A percentile compares a stretch with the other conserved stretches of the same genome.
Conservation (phyloP, 768 basidiomycete genomes). For the Epithele typhae region DNA sequence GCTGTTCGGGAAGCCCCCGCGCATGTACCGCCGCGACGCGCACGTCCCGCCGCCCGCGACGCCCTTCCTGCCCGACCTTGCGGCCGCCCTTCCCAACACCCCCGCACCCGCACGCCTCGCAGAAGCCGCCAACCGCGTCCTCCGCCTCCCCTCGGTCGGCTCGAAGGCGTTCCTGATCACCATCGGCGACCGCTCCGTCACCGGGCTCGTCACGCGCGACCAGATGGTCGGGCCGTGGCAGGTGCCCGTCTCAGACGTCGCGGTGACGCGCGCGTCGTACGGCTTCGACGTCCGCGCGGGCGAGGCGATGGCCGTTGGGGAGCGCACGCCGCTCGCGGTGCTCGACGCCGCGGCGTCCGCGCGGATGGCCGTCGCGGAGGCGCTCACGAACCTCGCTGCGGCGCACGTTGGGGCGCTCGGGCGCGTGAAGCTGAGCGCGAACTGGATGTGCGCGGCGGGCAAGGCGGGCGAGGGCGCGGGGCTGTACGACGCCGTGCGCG, state of each 20-base stretch:
- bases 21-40: constrained; percentile 74
- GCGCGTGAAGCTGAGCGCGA: constrained; percentile 91
- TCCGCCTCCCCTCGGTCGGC: constrained; percentile 87
- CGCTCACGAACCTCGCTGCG: constrained; percentile 88
- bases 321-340: constrained; percentile 90
- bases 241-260: constrained; percentile 95
- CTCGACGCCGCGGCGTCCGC: constrained; percentile 87
- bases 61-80: constrained; percentile 70
- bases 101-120: constrained; percentile 41
- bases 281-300: constrained; percentile 82
- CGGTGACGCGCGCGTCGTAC: constrained; percentile 91
- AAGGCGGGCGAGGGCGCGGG: constrained; percentile 85
- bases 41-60: constrained; percentile 24
- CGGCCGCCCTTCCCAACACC: constrained; percentile 53
- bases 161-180: constrained; percentile 98
- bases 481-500: constrained; percentile 85
- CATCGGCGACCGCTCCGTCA: constrained; percentile 92
- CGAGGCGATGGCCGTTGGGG: constrained; percentile 99
- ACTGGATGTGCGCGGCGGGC: constrained; percentile 98
- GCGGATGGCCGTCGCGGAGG: constrained; percentile 92
- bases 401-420: constrained; percentile 66
- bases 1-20: constrained; percentile 93
- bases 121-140: constrained; percentile 72
- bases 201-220: constrained; percentile 91
- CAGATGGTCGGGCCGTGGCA: constrained; percentile 99